phyloP scores from a whole-genome alignment of 768 basidiomycete species.

The Suillus lakei region DNA sequence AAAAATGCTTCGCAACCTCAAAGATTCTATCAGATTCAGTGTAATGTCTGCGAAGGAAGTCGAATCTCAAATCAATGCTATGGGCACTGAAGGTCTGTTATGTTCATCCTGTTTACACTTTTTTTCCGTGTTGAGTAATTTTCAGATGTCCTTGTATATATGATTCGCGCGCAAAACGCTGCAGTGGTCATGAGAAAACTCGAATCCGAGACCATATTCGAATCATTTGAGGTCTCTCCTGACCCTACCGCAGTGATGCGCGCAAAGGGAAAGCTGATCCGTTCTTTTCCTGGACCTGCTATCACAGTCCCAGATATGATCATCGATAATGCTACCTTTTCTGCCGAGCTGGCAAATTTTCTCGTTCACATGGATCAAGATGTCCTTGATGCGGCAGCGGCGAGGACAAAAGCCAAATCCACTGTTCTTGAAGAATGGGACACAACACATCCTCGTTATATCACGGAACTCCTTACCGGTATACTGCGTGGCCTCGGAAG shows the following conservation, averaged over 20 bases:
- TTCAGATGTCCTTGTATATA: conserved; percentile 44
- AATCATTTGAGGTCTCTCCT: conserved; percentile 52
- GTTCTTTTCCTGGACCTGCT: conserved; percentile 52
- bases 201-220: conserved; percentile 37
- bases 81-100: conserved; percentile 21
- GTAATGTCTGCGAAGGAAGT: conserved; percentile 18
- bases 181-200: conserved; percentile 44
- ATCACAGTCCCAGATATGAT: conserved; percentile 37
- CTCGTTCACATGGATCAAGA: conserved; percentile 41
- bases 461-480: conserved; percentile 51
- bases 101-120: background rate
- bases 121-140: conserved; percentile 1
- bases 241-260: conserved; percentile 39
- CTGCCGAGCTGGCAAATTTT: conserved; percentile 41
- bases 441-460: conserved; percentile 49
- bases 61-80: conserved; percentile 20
- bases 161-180: conserved; percentile 52
- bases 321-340: conserved; percentile 36
- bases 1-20: conserved; percentile 36
- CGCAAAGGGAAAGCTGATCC: conserved; percentile 45
- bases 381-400: conserved; percentile 31
- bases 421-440: conserved; percentile 30
- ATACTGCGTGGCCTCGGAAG: conserved; percentile 45
- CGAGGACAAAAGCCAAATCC: conserved; percentile 42
- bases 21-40: conserved; percentile 4